Conservation (phyloP, 176 grass and related monocot species). For the Aegilops tauschii region DNA sequence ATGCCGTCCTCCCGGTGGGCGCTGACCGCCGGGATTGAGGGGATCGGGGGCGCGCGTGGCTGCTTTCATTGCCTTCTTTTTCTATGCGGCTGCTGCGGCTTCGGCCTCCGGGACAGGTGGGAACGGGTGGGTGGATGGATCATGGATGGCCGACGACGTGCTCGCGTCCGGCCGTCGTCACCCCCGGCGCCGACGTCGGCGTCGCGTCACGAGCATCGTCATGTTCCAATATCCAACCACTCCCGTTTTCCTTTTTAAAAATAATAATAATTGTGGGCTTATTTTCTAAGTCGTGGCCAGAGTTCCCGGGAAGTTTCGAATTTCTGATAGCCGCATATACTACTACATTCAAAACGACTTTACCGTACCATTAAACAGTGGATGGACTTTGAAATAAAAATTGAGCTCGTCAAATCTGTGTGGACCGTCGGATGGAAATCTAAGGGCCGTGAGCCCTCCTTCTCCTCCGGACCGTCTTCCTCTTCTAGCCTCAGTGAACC, state of each 20-base stretch:
- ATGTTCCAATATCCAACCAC: background rate
- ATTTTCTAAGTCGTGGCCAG: no score
- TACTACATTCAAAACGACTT: no score
- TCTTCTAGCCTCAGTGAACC: no score
- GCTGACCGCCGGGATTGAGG: background rate
- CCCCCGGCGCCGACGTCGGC: background rate
- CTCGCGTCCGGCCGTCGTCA: background rate
- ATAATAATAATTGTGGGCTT: no score
- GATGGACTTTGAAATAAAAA: no score
- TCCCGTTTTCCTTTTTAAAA: background rate
- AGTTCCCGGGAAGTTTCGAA: no score
- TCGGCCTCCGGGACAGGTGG: background rate
- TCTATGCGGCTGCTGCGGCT: background rate
- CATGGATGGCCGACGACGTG: background rate
- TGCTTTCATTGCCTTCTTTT: background rate
- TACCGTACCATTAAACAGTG: no score
- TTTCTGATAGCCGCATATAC: no score
- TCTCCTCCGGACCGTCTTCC: no score
- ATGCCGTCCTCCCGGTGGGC: background rate
- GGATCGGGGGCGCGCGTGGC: background rate
- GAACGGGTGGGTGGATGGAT: background rate
- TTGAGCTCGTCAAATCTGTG: no score
- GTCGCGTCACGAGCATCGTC: background rate
- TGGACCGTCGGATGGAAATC: no score
- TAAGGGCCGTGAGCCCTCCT: no score